Evolutionary conservation across 179 eudicot genomes (phyloP).

Genomic region (Beta macrorhiza): DNA sequence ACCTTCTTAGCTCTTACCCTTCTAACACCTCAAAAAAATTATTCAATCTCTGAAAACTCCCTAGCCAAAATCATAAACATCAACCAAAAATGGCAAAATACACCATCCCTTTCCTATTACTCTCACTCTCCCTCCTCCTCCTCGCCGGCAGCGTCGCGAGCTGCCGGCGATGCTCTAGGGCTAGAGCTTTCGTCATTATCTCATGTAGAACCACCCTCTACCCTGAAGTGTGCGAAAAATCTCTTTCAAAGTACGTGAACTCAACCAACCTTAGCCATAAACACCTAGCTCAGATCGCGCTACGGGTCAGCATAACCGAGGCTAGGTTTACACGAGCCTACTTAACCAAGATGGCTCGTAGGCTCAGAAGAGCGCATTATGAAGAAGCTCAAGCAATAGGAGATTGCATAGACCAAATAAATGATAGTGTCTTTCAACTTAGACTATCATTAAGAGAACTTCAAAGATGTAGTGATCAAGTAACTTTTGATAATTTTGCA

Average conservation of each 20-base stretch:
- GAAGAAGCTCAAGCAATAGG: constrained; percentile 38
- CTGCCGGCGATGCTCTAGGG: constrained; percentile 33
- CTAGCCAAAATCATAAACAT: background rate
- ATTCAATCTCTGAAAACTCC: background rate
- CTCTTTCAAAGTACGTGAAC: constrained; percentile 26
- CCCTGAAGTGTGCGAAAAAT: constrained; percentile 35
- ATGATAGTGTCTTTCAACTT: constrained; percentile 52
- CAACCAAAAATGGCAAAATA: constrained; percentile 33
- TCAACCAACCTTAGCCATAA: constrained; percentile 33
- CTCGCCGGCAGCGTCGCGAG: constrained; percentile 11
- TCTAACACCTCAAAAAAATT: background rate
- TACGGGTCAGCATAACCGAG: constrained; percentile 43
- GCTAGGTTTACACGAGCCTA: constrained; percentile 47
- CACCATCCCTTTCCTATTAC: constrained; percentile 21
- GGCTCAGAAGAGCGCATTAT: constrained; percentile 25
- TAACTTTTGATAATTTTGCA: constrained; percentile 33
- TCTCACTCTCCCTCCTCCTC: constrained; percentile 18
- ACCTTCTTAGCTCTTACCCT: background rate
- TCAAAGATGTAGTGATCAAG: constrained; percentile 29
- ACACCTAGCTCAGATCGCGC: constrained; percentile 53
- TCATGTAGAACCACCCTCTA: constrained; percentile 48
- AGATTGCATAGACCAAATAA: constrained; percentile 55
- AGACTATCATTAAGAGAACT: constrained; percentile 48
- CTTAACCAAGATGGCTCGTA: constrained; percentile 38
- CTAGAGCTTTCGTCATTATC: constrained; percentile 35